These are phyloP conservation scores for Spinellus fusiger DNA, from an alignment of 192 early-diverging fungal genomes.

Conservation along the genomic window DNA sequence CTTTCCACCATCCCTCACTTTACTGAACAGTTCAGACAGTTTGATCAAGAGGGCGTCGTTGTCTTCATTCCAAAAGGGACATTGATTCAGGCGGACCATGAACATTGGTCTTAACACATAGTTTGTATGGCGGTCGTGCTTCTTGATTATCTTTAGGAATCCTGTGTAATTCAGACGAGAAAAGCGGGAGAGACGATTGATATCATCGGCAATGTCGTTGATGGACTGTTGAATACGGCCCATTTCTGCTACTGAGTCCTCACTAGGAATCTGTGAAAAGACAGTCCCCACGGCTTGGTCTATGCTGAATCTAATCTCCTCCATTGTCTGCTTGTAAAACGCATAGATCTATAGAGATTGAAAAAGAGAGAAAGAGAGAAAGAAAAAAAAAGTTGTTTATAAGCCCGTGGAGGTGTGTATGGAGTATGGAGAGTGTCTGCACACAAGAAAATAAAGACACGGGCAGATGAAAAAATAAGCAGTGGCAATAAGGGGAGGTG, in stretches of 20 bases:
- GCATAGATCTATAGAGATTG: constrained; percentile 46
- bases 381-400: neutral
- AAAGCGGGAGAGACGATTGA: constrained; percentile 73
- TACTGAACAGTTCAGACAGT: constrained; percentile 74
- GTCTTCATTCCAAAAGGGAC: constrained; percentile 80
- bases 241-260: constrained; percentile 45
- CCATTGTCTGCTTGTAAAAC: constrained; percentile 69
- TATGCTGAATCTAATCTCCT: constrained; percentile 66
- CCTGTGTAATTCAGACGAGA: constrained; percentile 79
- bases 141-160: constrained; percentile 93
- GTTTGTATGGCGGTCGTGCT: constrained; percentile 91
- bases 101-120: constrained; percentile 75
- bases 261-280: constrained; percentile 37
- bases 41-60: constrained; percentile 82
- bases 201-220: constrained; percentile 68
- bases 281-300: constrained; percentile 57
- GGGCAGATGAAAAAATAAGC: too few species aligned
- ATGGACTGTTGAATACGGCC: constrained; percentile 54
- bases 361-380: neutral
- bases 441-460: too few species aligned
- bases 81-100: constrained; percentile 72
- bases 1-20: constrained; percentile 47
- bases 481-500: too few species aligned
- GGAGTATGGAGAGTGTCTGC: too few species aligned
- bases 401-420: too few species aligned